Base-by-base conservation (phyloP, 139 green algal genomes). In the Ettlia oleoabundans region DNA sequence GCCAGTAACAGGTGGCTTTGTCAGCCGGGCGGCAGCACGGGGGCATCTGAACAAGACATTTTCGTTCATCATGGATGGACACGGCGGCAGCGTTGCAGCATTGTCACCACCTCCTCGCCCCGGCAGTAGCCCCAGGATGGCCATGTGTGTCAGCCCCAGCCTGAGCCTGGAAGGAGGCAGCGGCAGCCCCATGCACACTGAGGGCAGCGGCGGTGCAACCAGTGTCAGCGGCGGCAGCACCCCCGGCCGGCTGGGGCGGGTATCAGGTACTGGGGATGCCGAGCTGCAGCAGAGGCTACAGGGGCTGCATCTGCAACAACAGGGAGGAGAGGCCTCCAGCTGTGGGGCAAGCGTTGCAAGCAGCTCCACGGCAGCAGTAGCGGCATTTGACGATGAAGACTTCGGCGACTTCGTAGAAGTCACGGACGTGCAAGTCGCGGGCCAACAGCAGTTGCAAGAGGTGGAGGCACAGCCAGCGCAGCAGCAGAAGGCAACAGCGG, bases 201-300 rank as follows among this genome's bases (percentile, higher is more conserved):
- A 58, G 10, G 65, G 65, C 65, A 35, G 42, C 42, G n/a, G 24
- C 33, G 4, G 28, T 8, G 6, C n/a, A n/a, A n/a, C n/a, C n/a
- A n/a, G n/a, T n/a, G n/a, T n/a, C n/a, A n/a, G n/a, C n/a, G 32
- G n/a, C 18, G 52, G 24, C 52, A 51, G 32, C 52, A 33, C 35
- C 15, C 21, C 15, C 52, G 24, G 32, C 51, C 47, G 51, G 42
- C 42, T 68, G 73, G 47, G 32, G 8, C 73, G 73, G 22, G 30
- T 80, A 24, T 69, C 53, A 22, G 73, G 73, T 1, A 28, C 73
- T 2, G 51, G 73, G 2, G 75, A 81, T 35, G 72, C 52, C 28
- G 75, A 71, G 58, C 40, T 81, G 58, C 58, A 81, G 58, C 40
- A 58, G 41, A 55, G 61, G n/a, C 75, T 81, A 58, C n/a, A 37